Evolutionary conservation across 2,329 filamentous ascomycete genomes (phyloP), one percentile per base, ranked within the genome.

Genomic region (Xylariaceae sp.): DNA sequence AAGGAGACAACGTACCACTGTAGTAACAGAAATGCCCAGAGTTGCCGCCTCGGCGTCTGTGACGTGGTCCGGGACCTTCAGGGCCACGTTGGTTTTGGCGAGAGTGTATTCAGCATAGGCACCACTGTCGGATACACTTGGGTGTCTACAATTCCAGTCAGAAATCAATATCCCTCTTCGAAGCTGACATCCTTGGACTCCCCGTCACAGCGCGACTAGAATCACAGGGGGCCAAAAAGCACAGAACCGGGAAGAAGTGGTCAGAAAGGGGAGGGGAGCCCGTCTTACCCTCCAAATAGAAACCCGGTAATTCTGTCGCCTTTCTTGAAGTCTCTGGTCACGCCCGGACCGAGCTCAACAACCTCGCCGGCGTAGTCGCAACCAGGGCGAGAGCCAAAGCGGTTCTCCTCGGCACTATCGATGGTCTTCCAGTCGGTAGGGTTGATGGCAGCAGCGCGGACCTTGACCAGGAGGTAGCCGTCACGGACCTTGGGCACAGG

Each of bases 301-400:
- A 50, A 48, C 4, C 77, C 78, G 29, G 66, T 64, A 34, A 80
- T 67, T 41, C 77, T 72, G 56, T 81, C 78, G 2, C 79, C 78
- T 51, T 72, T 72, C 61, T 72, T 72, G 55, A 77, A 73, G 4
- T 63, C 53, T 57, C 73, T 73, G 12, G 66, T 73, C 26, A 76
- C 73, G 35, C 70, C 70, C 3, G 62, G 51, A 6, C 77, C 78
- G 29, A 80, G 68, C 50, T 74, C 71, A 39, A 76, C 72, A 2
- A 80, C 72, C 11, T 74, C 62, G 40, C 78, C 77, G 31, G 73
- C 71, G 52, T 73, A 79, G 62, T 80, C 77, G 51, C 71, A 75
- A n/a, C 76, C 76, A 37, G 70, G 49, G 29, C 61, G 58, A 37
- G 55, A 29, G 12, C 65, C 64, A 27, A 56, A 29, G 57, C 44